Base-by-base conservation (phyloP, 305 asterid genomes). In the Salvia sclarea region DNA sequence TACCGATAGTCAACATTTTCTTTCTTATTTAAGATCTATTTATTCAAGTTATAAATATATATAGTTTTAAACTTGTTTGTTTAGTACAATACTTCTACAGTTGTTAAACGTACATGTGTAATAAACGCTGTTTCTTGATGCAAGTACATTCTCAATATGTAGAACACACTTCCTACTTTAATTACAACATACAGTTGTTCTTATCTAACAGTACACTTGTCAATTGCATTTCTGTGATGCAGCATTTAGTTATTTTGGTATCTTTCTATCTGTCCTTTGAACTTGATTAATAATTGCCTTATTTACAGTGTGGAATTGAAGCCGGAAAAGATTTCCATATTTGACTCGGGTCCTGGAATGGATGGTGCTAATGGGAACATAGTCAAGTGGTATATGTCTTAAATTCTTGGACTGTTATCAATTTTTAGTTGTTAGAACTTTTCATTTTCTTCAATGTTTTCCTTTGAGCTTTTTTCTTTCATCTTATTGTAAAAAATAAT, bases 271-370 rank as follows among this genome's bases (percentile, higher is more conserved):
- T 41, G 22, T 5, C n/a, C n/a, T n/a, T n/a, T 30, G 20, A 40
- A 64, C 45, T 77, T 79, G 76, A 64, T 64, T 12, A 71, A 37
- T 56, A 21, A 13, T 66, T 61, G 48, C 61, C 68, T 59, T 61
- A 41, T 76, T 68, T 78, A 68, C 85, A 91, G 97, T 3, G 77
- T 91, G 76, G 69, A 77, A 45, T 38, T 80, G 63, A 38, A 4
- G 3, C 10, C 31, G 28, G 30, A 66, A 22, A 87, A 49, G 60
- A 88, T 91, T 59, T 25, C 81, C 56, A 84, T 91, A 64, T 81
- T 84, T 44, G 90, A 88, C 78, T 70, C 91, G 1, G 96, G 93
- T 53, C 88, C 90, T 8, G 96, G 95, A 72, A 88, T 91, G 96
- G 96, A 91, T 66, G 92, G 89, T 12, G 75, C 84, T 40, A 78